Evolutionary conservation across 306 rosid species (phyloP), one percentile per base, ranked within the genome.

Genomic region (Macrotyloma uniflorum): DNA sequence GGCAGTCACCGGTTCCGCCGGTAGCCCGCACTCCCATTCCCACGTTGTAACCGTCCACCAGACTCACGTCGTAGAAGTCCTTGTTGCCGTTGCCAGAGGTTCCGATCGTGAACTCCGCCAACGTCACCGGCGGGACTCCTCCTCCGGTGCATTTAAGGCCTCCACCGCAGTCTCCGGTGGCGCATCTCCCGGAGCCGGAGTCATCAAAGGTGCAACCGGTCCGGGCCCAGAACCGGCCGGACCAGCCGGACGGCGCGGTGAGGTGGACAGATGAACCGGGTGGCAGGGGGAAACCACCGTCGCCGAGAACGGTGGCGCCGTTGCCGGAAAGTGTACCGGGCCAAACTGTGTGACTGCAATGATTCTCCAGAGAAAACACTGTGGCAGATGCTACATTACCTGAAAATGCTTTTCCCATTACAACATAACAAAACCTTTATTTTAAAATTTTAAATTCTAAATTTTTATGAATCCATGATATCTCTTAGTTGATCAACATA

Each of bases 41-140:
- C 20, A 91, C 93, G 4, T 95, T 95, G 91, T 92, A 95, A 40
- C 98, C 98, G 83, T 92, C 97, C 15, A 94, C 97, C 1, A 92
- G 87, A 58, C 97, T 94, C 47, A 94, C 93, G 81, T 91, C 97
- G 57, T 94, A 94, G 83, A 94, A 94, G 67, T 91, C 98, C 85
- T 78, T 90, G 12, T 58, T 82, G 4, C 73, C 73, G 1, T 50
- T 81, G 7, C 49, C 1, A 1, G 67, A 19, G 0, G 76, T 40
- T 5, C 87, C 97, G 1, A 83, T 54, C 0, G 97, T 92, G 83
- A 94, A 90, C 74, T 92, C 97, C 4, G 45, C 97, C 1, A 94
- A 78, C 8, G 97, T 88, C 42, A 76, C 96, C 0, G 97, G 98
- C 4, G 96, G 90, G 3, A 30, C 69, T 0, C 96, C 97, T 0